phyloP scores from a whole-genome alignment of 1,284 basidiomycete species.

The Singerocomus rubriflavus region DNA sequence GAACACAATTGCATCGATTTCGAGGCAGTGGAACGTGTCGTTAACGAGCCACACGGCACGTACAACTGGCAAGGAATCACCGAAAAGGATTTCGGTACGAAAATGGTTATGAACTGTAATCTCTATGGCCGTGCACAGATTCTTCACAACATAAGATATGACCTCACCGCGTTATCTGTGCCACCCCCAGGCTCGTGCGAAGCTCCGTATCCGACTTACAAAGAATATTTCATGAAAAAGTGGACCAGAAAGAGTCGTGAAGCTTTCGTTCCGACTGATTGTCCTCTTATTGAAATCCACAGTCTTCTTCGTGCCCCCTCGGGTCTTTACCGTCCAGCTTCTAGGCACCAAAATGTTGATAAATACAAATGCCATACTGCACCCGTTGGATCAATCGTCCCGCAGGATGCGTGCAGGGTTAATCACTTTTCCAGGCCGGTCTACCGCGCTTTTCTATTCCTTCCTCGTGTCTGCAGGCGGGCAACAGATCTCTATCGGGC shows the following conservation, averaged over 20 bases:
- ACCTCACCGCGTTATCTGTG: constrained; percentile 59
- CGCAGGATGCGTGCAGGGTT: constrained; percentile 52
- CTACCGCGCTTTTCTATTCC: constrained; percentile 48
- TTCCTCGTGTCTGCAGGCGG: constrained; percentile 66
- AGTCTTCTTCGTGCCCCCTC: constrained; percentile 41
- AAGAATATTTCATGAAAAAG: constrained; percentile 54
- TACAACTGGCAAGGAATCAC: constrained; percentile 53
- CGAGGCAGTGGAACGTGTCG: constrained; percentile 46
- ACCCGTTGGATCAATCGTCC: constrained; percentile 43
- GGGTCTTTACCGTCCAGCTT: constrained; percentile 42
- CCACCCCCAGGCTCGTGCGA: constrained; percentile 51
- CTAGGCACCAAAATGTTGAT: constrained; percentile 21
- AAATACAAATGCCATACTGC: constrained; percentile 22
- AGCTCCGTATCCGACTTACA: constrained; percentile 47
- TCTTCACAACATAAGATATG: constrained; percentile 54
- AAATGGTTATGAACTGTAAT: constrained; percentile 53
- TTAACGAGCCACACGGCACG: constrained; percentile 47
- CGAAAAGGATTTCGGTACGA: constrained; percentile 43
- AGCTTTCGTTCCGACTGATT: constrained; percentile 47
- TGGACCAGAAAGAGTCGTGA: constrained; percentile 49
- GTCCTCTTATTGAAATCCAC: constrained; percentile 56
- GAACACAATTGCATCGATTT: constrained; percentile 52
- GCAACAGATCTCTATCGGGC: constrained; percentile 63
- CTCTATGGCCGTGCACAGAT: constrained; percentile 54
- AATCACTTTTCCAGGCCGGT: constrained; percentile 46